Base-by-base conservation (phyloP, 2,329 filamentous ascomycete genomes). In the Fusarium domesticum region DNA sequence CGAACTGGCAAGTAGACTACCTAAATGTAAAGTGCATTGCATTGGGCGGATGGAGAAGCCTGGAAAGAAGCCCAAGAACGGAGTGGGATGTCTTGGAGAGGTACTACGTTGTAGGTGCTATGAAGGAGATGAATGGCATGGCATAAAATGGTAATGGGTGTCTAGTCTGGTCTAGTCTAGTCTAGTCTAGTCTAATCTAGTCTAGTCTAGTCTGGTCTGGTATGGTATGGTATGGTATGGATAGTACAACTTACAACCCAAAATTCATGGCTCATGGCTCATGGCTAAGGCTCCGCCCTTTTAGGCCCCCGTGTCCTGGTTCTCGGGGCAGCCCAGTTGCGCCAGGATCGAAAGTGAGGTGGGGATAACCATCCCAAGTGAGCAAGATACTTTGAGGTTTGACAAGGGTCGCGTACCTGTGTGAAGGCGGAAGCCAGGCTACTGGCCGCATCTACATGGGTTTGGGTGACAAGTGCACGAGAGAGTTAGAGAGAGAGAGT, bases 231-330 rank as follows among this genome's bases (percentile, higher is more conserved):
- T 34, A 34, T 34, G 10, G 10, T 8, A 11, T 28, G 23, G 10
- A 28, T 28, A 8, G 23, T 28, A 28, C 23, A 28, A 28, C 23
- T 28, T 12, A 28, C 23, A 28, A 12, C 23, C 14, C 23, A 28
- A 11, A 8, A 8, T 12, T 28, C 23, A 28, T 28, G 23, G 8
- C 23, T 28, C 23, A 28, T 8, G 23, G 8, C 23, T 28, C 23
- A 28, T 35, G 23, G 8, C 14, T 28, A 38, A 33, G 35, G 40
- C 46, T 53, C 51, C 49, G 46, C 53, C 40, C 40, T 17, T n/a
- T 42, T 33, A 43, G 32, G 39, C 43, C 52, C 54, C 55, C 54
- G 57, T 51, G 45, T 60, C 57, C 57, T 45, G 57, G 57, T 60
- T 57, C 49, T 57, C 49, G 57, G 57, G 38, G 57, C 57, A 53